A percentile compares a stretch with the other conserved stretches of the same genome.
These are phyloP conservation scores for Syncephalis fuscata DNA, from an alignment of 371 early-diverging fungal species.

Conservation along the genomic window DNA sequence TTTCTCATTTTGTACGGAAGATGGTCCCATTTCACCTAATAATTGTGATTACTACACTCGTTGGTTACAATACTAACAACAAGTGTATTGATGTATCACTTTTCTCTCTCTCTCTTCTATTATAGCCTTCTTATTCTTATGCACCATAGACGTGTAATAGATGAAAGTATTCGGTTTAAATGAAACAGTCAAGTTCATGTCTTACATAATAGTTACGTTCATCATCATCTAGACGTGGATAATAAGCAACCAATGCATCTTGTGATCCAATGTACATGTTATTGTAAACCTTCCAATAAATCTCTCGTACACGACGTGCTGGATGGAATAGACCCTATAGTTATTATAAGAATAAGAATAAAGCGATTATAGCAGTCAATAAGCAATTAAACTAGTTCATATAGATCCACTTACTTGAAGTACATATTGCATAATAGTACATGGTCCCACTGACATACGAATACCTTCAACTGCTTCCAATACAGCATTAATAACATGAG, in stretches of 20 bases:
- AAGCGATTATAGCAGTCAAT: not conserved
- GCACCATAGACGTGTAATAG: too few relatives aligned
- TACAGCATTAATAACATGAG: conserved; percentile 93
- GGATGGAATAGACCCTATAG: conserved; percentile 88
- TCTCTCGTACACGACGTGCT: conserved; percentile 85
- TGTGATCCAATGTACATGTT: conserved; percentile 84
- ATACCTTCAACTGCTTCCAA: conserved; percentile 93
- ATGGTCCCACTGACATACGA: conserved; percentile 78
- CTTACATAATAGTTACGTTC: conserved; percentile 53
- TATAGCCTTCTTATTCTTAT: too few relatives aligned
- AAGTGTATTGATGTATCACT: too few relatives aligned
- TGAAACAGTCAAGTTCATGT: conserved; percentile 37
- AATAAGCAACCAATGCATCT: conserved; percentile 80
- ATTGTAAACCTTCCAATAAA: conserved; percentile 97
- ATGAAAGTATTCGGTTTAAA: not conserved
- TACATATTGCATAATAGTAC: conserved; percentile 69
- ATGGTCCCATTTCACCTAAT: conserved; percentile 55
- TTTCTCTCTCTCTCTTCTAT: too few relatives aligned
- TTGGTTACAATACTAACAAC: conserved; percentile 45
- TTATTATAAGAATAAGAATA: conserved; percentile 5
- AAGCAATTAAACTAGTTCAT: not conserved
- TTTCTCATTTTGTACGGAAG: conserved; percentile 45
- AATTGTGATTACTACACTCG: conserved; percentile 59
- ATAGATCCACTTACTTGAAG: conserved; percentile 26
- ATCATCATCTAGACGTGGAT: conserved; percentile 78